phyloP scores from a whole-genome alignment of 2,329 filamentous ascomycete genomes.

The Colletotrichum acutatum region DNA sequence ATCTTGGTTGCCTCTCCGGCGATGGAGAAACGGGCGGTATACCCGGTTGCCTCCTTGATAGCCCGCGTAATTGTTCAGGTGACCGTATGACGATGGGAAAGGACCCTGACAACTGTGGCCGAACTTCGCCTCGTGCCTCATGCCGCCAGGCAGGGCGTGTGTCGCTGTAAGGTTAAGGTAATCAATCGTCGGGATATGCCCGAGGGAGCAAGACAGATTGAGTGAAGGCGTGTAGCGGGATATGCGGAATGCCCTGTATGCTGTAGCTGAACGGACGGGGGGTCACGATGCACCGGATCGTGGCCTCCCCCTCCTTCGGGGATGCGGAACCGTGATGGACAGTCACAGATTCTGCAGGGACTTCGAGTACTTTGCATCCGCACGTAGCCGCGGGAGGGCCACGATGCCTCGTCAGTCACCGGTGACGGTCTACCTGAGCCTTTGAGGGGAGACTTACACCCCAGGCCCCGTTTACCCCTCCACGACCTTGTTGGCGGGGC shows the following conservation, averaged over 20 bases:
- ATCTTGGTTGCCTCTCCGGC: neutral
- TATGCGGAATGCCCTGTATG: neutral
- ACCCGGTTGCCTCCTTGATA: neutral
- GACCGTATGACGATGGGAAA: neutral
- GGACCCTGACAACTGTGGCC: neutral
- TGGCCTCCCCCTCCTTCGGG: neutral
- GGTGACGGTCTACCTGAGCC: neutral
- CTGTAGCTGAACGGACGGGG: neutral
- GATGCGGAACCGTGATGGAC: neutral
- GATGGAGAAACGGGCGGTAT: neutral
- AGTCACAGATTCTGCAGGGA: slow-evolving; percentile 6
- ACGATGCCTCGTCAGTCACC: neutral
- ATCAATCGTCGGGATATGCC: slow-evolving; percentile 2
- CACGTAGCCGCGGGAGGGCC: neutral
- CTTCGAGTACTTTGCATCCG: neutral
- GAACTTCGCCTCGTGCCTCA: neutral
- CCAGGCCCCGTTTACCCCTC: slow-evolving; percentile 9
- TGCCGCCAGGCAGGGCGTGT: too few relatives aligned
- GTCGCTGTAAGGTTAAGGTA: neutral
- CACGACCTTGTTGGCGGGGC: neutral
- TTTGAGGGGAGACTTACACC: neutral
- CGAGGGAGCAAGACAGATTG: neutral
- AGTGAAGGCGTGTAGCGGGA: neutral
- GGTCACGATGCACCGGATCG: neutral
- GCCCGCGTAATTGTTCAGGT: neutral